Evolutionary conservation across 106 monocot species (phyloP).

Genomic region (Dendrobium nobile): DNA sequence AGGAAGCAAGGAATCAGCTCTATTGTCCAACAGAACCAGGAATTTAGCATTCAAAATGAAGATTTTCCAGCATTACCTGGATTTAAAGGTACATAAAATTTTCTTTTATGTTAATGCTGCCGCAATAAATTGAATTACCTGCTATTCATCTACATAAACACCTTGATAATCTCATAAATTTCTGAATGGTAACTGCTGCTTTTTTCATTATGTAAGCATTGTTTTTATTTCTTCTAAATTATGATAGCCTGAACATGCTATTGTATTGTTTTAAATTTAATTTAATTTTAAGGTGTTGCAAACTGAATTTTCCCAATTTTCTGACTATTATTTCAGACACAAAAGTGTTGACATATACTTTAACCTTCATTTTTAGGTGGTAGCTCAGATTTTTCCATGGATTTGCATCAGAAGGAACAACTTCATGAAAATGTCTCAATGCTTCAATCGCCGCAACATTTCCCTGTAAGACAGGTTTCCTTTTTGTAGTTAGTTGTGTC

Average conservation of each 20-base stretch:
- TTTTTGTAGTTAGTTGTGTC: not conserved
- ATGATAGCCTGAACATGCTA: not conserved
- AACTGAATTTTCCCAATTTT: too few relatives aligned
- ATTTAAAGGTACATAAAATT: conserved; percentile 59
- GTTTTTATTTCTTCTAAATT: not conserved
- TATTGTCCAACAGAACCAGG: conserved; percentile 95
- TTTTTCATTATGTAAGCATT: not conserved
- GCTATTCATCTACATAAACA: not conserved
- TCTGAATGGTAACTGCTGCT: not conserved
- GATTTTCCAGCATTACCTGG: conserved; percentile 99
- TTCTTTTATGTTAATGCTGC: not conserved
- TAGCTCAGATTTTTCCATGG: conserved; percentile 64
- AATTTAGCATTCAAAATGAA: conserved; percentile 99
- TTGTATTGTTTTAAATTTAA: too few relatives aligned
- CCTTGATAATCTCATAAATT: not conserved
- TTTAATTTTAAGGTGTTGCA: too few relatives aligned
- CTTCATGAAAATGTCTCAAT: conserved; percentile 82
- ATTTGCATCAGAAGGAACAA: conserved; percentile 89
- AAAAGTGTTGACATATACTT: not conserved
- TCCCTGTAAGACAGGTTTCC: conserved; percentile 42
- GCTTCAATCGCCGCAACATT: conserved; percentile 81
- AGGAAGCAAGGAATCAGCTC: conserved; percentile 92
- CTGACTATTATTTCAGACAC: not conserved
- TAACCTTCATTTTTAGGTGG: conserved; percentile 32
- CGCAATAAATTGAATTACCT: not conserved